Base-by-base conservation (phyloP, 805 yeast species). In the Kodamaea fukazawae region DNA sequence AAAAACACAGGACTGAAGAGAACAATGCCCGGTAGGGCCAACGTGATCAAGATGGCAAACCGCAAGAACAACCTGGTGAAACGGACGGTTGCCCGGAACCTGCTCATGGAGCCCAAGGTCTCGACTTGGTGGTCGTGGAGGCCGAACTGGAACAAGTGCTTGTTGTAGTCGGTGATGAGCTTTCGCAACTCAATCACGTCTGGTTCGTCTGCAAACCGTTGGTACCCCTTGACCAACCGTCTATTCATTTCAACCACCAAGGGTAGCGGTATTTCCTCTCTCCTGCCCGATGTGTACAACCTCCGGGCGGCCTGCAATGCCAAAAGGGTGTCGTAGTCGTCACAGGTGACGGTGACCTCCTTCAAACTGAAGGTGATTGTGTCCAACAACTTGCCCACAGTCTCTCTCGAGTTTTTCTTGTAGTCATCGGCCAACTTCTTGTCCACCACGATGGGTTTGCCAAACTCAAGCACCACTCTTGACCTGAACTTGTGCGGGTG, bases 81-180 rank as follows among this genome's bases (percentile, higher is more conserved):
- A 34, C 51, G 55, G 6, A 48, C 12, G 16, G 61, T 48, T 5
- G 58, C 54, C 7, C 44, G 34, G 3, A 49, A 17, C 22, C 61
- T 51, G 46, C 58, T 49, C 7, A 55, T 43, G 6, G 46, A 38
- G 2, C 57, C 48, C 27, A 65, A 43, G 0, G 57, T 40, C 36
- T 64, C 66, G 18, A 68, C 70, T 44, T 67, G 71, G 43, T 68
- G 71, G 49, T 67, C 73, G 36, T 61, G 70, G 20, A 68, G 46
- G 4, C 71, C 71, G 39, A 61, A 43, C 18, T 50, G 45, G 50
- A 49, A 48, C 17, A 67, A 52, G 36, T 55, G 53, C 31, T 50
- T 48, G 46, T 68, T 66, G 47, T 67, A 68, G 4, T 51, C 62
- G 15, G 54, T 38, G n/a, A 67, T 70, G 26, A 54, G 41, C 7